A percentile compares a stretch with the other conserved stretches of the same genome.
phyloP scores from a whole-genome alignment of 257 asterid genomes.

The Solanum habrochaites region DNA sequence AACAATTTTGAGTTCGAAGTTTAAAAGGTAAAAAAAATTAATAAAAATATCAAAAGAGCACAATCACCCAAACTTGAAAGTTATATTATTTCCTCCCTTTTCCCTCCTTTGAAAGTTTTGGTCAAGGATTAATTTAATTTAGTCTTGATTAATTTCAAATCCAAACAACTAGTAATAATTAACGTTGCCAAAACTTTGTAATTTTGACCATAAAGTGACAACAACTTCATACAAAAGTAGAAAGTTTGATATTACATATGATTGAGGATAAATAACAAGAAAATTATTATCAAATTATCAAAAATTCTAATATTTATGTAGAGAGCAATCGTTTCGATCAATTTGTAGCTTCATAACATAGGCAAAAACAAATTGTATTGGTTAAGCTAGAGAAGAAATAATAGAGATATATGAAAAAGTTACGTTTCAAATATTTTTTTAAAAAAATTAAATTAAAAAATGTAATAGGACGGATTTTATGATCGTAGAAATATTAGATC shows the following conservation, averaged over 20 bases:
- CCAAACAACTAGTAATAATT: background rate
- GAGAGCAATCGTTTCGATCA: background rate
- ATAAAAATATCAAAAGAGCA: background rate
- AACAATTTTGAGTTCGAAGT: no score
- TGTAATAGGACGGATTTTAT: background rate
- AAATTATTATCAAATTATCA: no score
- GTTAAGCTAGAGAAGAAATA: background rate
- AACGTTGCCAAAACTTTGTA: background rate
- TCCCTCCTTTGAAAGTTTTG: background rate
- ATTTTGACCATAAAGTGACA: background rate
- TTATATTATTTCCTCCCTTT: background rate
- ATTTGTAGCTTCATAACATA: background rate
- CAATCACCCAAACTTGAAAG: background rate
- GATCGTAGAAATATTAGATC: background rate
- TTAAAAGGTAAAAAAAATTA: no score
- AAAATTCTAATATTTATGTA: no score
- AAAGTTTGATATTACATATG: background rate
- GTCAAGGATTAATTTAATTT: background rate
- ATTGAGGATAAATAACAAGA: background rate
- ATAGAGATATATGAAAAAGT: no score
- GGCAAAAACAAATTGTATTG: background rate
- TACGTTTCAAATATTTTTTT: no score
- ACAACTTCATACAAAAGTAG: background rate
- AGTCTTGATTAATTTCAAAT: background rate
- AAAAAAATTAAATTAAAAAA: no score